phyloP scores from a whole-genome alignment of 2,329 filamentous ascomycete species.

The Talaromyces albobiverticillius region DNA sequence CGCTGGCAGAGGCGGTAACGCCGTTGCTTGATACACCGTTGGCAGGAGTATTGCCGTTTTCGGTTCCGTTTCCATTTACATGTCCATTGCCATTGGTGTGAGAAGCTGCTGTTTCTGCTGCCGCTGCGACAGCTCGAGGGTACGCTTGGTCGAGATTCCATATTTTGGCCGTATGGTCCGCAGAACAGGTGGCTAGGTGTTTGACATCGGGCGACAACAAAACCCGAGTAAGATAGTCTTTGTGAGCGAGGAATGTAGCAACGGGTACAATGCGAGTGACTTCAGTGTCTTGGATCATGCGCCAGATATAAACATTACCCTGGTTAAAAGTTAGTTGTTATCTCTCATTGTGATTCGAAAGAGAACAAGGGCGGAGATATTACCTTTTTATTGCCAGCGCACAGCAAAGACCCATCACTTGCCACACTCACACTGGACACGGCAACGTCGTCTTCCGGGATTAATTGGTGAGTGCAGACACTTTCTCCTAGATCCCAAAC shows the following conservation, averaged over 20 bases:
- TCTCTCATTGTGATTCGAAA: no score
- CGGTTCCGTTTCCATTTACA: conserved; percentile 10
- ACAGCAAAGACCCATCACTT: conserved; percentile 87
- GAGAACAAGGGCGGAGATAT: no score
- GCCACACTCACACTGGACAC: conserved; percentile 95
- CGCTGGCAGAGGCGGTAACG: neutral
- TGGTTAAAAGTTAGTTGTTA: conserved; percentile 34
- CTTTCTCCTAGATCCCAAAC: conserved; percentile 98
- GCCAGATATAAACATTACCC: conserved; percentile 98
- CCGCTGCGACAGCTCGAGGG: conserved; percentile 35
- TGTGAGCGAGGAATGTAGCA: conserved; percentile 85
- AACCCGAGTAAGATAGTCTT: conserved; percentile 88
- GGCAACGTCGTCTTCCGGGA: conserved; percentile 91
- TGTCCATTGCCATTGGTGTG: conserved; percentile 3
- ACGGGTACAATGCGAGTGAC: conserved; percentile 81
- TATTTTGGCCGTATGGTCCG: conserved; percentile 92
- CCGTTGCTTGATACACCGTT: conserved; percentile 5
- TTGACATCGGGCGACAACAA: conserved; percentile 90
- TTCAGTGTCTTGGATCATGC: conserved; percentile 78
- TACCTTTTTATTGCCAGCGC: conserved; percentile 88
- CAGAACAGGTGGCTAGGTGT: conserved; percentile 88
- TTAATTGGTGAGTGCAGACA: conserved; percentile 92
- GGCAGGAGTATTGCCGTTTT: neutral
- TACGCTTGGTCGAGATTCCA: conserved; percentile 83
- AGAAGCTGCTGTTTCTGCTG: conserved; percentile 19